These are phyloP conservation scores for Leucocoprinus sp. DNA, from an alignment of 768 basidiomycete species.

Conservation along the genomic window DNA sequence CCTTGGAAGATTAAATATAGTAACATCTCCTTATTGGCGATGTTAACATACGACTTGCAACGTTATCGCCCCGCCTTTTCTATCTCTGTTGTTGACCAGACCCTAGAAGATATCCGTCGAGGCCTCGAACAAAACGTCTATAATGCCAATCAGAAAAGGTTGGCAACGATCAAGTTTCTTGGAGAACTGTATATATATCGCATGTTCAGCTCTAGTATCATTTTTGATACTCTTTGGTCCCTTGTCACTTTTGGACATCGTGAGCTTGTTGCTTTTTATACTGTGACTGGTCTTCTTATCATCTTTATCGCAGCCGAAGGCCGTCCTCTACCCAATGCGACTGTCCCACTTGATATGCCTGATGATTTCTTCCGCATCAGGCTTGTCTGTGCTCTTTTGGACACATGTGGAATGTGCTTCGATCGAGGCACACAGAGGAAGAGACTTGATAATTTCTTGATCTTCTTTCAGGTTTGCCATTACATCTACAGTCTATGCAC, in stretches of 20 bases:
- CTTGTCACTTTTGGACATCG: constrained; percentile 94
- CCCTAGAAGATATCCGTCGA: constrained; percentile 84
- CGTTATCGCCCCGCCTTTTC: constrained; percentile 88
- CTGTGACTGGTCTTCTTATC: not conserved
- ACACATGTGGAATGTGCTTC: constrained; percentile 97
- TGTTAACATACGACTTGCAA: constrained; percentile 92
- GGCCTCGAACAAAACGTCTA: constrained; percentile 94
- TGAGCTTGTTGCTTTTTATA: constrained; percentile 35
- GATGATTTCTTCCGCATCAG: constrained; percentile 96
- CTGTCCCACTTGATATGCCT: constrained; percentile 76
- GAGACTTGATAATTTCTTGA: constrained; percentile 87
- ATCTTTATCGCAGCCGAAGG: constrained; percentile 60
- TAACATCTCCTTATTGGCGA: constrained; percentile 83
- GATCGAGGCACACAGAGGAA: constrained; percentile 88
- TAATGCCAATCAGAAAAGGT: constrained; percentile 87
- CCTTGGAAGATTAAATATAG: constrained; percentile 96
- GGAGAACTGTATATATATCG: constrained; percentile 98
- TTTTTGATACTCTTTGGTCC: constrained; percentile 94
- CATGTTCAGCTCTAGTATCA: constrained; percentile 76
- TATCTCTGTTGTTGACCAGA: constrained; percentile 85
- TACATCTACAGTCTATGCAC: not conserved
- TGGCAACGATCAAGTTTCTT: constrained; percentile 89
- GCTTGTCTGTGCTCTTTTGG: constrained; percentile 84
- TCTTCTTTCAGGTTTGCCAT: constrained; percentile 78
- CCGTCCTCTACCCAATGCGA: constrained; percentile 71